phyloP scores from a whole-genome alignment of 148 eudicot genomes.

The Polygonum maritimum region DNA sequence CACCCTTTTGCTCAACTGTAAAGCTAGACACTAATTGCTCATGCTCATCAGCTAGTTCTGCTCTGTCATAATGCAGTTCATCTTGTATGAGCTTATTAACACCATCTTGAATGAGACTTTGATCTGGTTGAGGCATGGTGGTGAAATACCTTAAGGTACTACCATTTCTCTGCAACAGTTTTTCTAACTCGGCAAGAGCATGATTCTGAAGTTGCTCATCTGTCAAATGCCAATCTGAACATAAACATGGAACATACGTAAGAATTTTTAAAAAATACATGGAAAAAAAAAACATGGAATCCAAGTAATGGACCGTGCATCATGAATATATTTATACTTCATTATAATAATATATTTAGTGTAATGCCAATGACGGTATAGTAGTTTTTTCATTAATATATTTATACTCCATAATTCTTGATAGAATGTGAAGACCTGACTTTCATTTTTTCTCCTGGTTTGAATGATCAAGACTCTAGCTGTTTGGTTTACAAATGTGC shows the following conservation, averaged over 20 bases:
- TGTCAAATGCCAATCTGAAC: not conserved
- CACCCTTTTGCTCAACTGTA: not conserved
- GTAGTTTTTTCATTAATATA: no score
- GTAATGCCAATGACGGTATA: no score
- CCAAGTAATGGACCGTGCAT: no score
- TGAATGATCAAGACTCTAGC: no score
- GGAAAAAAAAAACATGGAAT: no score
- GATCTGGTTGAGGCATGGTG: not conserved
- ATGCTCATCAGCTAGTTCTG: not conserved
- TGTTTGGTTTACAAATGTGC: no score
- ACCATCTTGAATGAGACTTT: not conserved
- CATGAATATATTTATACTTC: no score
- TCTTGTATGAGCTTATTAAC: not conserved
- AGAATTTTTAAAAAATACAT: no score
- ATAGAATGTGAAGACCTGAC: no score
- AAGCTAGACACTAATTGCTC: not conserved
- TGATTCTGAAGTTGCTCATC: not conserved
- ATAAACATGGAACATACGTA: not conserved
- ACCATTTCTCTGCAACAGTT: not conserved
- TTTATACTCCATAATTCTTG: no score
- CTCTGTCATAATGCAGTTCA: not conserved
- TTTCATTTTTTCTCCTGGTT: no score
- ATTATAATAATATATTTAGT: no score
- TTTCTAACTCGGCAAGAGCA: not conserved
- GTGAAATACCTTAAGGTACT: not conserved